Percentiles rank a stretch among this genome's conserved stretches.
These are phyloP conservation scores for Flaveria bidentis DNA, from an alignment of 129 eudicot genomes.

Conservation along the genomic window DNA sequence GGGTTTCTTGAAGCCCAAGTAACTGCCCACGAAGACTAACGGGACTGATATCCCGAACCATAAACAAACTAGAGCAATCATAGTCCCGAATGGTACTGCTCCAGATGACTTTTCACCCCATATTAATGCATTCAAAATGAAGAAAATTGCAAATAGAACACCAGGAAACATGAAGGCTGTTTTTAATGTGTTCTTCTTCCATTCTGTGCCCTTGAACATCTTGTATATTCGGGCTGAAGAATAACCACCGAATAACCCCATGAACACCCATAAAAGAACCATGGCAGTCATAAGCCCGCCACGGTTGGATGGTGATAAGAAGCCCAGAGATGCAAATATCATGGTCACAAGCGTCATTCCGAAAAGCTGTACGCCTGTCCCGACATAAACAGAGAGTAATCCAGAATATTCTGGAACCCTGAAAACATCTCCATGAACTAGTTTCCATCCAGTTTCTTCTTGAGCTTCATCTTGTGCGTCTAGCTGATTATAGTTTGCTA, in stretches of 20 bases:
- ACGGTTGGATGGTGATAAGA: slow-evolving; percentile 84
- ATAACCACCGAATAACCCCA: slow-evolving; percentile 84
- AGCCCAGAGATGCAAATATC: slow-evolving; percentile 83
- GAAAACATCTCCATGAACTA: slow-evolving; percentile 90
- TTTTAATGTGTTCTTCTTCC: slow-evolving; percentile 78
- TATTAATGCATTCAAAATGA: slow-evolving; percentile 73
- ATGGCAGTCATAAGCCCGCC: slow-evolving; percentile 97
- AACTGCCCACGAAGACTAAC: slow-evolving; percentile 80
- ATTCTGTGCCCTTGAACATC: slow-evolving; percentile 86
- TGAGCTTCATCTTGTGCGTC: slow-evolving; percentile 96
- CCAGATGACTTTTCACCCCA: slow-evolving; percentile 95
- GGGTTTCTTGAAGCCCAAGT: slow-evolving; percentile 82
- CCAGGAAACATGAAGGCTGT: slow-evolving; percentile 91
- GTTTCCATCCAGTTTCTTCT: slow-evolving; percentile 98
- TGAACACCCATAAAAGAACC: slow-evolving; percentile 91
- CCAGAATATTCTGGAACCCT: slow-evolving; percentile 65
- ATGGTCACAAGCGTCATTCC: slow-evolving; percentile 88
- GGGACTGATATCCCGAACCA: slow-evolving; percentile 97
- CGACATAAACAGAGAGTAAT: slow-evolving; percentile 69
- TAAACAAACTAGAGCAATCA: slow-evolving; percentile 77
- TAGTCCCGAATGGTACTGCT: slow-evolving; percentile 86
- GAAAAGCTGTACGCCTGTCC: slow-evolving; percentile 80
- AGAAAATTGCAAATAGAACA: slow-evolving; percentile 63
- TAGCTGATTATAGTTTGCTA: slow-evolving; percentile 84
- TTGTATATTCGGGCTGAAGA: slow-evolving; percentile 83